Base-by-base conservation (phyloP, 2,329 filamentous ascomycete genomes). In the Penicillium digitatum region DNA sequence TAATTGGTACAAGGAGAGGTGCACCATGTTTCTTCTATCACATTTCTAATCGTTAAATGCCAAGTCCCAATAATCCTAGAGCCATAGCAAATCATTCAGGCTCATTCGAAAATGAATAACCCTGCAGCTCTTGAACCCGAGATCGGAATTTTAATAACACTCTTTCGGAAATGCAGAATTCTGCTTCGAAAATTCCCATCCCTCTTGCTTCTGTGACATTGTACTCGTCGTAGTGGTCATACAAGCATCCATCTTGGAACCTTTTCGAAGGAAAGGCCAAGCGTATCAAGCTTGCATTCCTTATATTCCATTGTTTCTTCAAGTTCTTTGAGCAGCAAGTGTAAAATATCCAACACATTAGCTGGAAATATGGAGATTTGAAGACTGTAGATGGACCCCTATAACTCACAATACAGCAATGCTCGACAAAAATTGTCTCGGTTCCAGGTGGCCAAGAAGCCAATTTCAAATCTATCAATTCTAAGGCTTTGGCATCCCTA, bases 231-330 rank as follows among this genome's bases (percentile, higher is more conserved):
- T 54, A 55, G 2, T 14, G 38, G n/a, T 32, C 18, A 32, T 56
- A 47, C 57, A 52, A 58, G 14, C 31, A 31, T 2, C 48, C 35
- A 27, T 52, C 29, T 22, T 58, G 22, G 29, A 62, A 60, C 6
- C 6, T 56, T 52, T 6, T 52, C 32, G 7, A 62, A 40, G 3
- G 55, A 40, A 22, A 56, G 20, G 3, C 27, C 24, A 3, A 47
- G 11, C 26, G 51, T 37, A 8, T 38, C 47, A 14, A 58, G 46
- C 24, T 55, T 44, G 11, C 29, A 27, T 6, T 51, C n/a, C 14
- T 58, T 12, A 10, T 56, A 35, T 31, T 27, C 26, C 16, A 55
- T 9, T 3, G 60, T 50, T 2, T 5, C 8, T 37, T 58, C 57
- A 12, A 57, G 56, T 1, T 43, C 31, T 18, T 39, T 14, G 14